A percentile compares a stretch with the other conserved stretches of the same genome.
phyloP scores from a whole-genome alignment of 1,284 basidiomycete species.

The Trichosporon coremiiforme region DNA sequence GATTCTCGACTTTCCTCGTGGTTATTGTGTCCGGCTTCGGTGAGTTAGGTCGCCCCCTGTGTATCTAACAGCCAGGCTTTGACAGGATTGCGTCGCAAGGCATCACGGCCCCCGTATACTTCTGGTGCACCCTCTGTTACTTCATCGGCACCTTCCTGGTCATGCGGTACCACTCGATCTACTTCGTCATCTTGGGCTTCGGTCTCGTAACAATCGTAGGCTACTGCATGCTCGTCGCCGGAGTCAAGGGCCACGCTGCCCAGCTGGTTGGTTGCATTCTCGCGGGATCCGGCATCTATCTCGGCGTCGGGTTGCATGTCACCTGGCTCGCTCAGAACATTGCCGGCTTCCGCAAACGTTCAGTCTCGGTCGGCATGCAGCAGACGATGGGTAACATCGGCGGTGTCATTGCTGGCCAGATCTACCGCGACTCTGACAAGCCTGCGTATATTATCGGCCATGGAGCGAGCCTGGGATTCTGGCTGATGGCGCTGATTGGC shows the following conservation, averaged over 20 bases:
- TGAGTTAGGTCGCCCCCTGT: too few species aligned
- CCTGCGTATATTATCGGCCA: constrained; percentile 27
- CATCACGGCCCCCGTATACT: constrained; percentile 39
- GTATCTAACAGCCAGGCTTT: constrained; percentile 17
- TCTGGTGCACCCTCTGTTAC: constrained; percentile 25
- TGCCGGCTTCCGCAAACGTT: constrained; percentile 39
- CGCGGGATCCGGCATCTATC: constrained; percentile 39
- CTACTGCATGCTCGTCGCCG: constrained; percentile 36
- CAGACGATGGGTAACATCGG: constrained; percentile 44
- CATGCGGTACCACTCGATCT: constrained; percentile 25
- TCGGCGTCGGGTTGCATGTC: constrained; percentile 38
- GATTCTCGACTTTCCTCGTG: constrained; percentile 19
- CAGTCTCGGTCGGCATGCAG: constrained; percentile 37
- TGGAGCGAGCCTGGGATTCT: constrained; percentile 19
- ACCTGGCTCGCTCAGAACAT: constrained; percentile 38
- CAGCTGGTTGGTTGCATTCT: constrained; percentile 39
- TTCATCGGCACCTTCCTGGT: constrained; percentile 31
- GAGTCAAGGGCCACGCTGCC: constrained; percentile 19
- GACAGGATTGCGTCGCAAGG: constrained; percentile 34
- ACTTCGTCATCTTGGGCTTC: constrained; percentile 24
- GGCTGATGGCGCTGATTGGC: constrained; percentile 18
- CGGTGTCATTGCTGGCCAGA: constrained; percentile 31
- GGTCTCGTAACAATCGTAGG: constrained; percentile 21
- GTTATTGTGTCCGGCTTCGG: constrained; percentile 11
- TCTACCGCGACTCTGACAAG: constrained; percentile 26